Evolutionary conservation across 2,329 filamentous ascomycete species (phyloP).

Genomic region (Parafenestella ontariensis): DNA sequence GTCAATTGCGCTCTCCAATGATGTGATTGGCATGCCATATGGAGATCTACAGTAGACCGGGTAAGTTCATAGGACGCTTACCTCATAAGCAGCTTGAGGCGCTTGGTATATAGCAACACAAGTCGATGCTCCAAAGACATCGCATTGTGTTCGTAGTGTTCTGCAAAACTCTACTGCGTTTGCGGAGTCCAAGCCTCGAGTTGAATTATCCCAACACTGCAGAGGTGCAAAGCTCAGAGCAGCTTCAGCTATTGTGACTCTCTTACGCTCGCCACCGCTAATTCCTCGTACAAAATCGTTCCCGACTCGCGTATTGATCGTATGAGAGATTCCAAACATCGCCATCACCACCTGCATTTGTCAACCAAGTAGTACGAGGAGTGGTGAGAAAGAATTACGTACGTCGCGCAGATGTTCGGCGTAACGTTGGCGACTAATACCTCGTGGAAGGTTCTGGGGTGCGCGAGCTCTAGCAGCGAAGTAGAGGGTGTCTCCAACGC

Average conservation of each 20-base stretch:
- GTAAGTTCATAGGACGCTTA: conserved; percentile 9
- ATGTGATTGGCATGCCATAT: background rate
- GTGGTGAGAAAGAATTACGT: background rate
- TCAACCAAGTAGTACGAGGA: background rate
- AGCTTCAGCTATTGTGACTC: conserved; percentile 33
- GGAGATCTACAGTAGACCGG: background rate
- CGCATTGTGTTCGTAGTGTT: conserved; percentile 58
- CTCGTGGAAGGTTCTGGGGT: conserved; percentile 65
- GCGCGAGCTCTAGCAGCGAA: conserved; percentile 71
- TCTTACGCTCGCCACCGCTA: conserved; percentile 71
- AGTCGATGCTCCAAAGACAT: conserved; percentile 59
- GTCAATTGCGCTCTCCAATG: background rate
- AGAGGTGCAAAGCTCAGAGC: conserved; percentile 21
- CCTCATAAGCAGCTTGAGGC: conserved; percentile 69
- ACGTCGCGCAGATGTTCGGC: conserved; percentile 67
- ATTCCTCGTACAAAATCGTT: conserved; percentile 75
- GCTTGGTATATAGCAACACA: conserved; percentile 64
- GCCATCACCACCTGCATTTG: conserved; percentile 67
- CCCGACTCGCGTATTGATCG: conserved; percentile 71
- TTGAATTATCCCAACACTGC: conserved; percentile 56
- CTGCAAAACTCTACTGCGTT: conserved; percentile 65
- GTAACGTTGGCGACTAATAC: conserved; percentile 62
- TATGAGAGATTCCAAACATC: conserved; percentile 76
- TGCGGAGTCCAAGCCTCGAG: conserved; percentile 40
- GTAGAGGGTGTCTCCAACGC: conserved; percentile 77